Percentiles rank a stretch among this genome's conserved stretches.
Evolutionary conservation across 1,284 basidiomycete genomes (phyloP).

Genomic region (Wallemia hederae): DNA sequence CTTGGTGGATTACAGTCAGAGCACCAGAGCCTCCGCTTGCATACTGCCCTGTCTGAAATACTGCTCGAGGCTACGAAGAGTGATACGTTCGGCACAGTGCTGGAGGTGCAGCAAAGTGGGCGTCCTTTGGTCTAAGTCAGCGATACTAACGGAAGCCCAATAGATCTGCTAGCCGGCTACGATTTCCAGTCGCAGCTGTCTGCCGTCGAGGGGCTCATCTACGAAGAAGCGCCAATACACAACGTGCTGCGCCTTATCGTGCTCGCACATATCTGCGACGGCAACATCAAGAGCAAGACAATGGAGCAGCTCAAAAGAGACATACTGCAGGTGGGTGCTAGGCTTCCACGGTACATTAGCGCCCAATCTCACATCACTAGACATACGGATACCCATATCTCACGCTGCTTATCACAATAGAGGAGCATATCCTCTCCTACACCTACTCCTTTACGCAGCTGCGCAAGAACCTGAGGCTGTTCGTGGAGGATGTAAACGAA

Average conservation of each 20-base stretch:
- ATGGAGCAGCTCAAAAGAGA: constrained; percentile 74
- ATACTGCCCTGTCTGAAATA: constrained; percentile 77
- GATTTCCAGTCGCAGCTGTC: constrained; percentile 42
- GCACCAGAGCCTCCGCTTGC: constrained; percentile 60
- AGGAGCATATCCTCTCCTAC: constrained; percentile 33
- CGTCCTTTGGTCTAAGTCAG: constrained; percentile 1
- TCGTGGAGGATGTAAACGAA: constrained; percentile 61
- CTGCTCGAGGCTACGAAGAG: constrained; percentile 54
- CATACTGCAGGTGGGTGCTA: constrained; percentile 39
- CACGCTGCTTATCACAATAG: constrained; percentile 51
- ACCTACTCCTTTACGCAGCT: constrained; percentile 31
- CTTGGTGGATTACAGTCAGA: constrained; percentile 71
- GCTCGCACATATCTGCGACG: constrained; percentile 48
- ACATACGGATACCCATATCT: constrained; percentile 75
- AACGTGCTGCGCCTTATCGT: constrained; percentile 52
- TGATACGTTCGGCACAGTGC: constrained; percentile 65
- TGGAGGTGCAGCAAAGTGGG: constrained; percentile 88
- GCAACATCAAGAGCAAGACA: constrained; percentile 60
- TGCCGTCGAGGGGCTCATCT: constrained; percentile 60
- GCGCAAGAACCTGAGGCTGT: constrained; percentile 58
- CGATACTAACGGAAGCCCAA: background rate
- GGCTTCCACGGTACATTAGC: constrained; percentile 2
- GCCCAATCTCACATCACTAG: constrained; percentile 18
- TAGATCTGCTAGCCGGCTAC: constrained; percentile 72
- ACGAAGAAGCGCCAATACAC: constrained; percentile 49